Percentiles rank a stretch among this genome's conserved stretches.
These are phyloP conservation scores for Beauveria rudraprayagi DNA, from an alignment of 2,329 filamentous ascomycete genomes.

Conservation along the genomic window DNA sequence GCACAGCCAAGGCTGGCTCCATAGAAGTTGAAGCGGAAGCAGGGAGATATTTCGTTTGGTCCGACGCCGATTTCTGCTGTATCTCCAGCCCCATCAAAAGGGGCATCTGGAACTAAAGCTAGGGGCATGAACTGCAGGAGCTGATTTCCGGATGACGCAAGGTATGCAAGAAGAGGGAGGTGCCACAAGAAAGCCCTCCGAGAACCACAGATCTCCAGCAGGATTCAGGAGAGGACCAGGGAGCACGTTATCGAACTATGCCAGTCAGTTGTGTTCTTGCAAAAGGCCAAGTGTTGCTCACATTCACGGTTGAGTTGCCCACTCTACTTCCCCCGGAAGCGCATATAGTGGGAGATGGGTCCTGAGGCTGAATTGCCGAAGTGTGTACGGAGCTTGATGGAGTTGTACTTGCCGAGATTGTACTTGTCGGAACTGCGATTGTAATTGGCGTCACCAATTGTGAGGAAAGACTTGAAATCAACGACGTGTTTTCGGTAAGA, in stretches of 20 bases:
- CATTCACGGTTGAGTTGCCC: slow-evolving; percentile 30
- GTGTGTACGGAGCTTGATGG: not conserved
- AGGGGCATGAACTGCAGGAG: slow-evolving; percentile 33
- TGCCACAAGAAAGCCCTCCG: slow-evolving; percentile 31
- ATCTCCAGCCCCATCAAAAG: slow-evolving; percentile 21
- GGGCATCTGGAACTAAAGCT: slow-evolving; percentile 21
- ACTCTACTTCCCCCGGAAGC: slow-evolving; percentile 22
- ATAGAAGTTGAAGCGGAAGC: slow-evolving; percentile 33
- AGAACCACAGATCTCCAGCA: slow-evolving; percentile 33
- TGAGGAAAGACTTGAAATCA: slow-evolving; percentile 24
- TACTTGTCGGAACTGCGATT: not conserved
- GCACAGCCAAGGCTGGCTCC: slow-evolving; percentile 32
- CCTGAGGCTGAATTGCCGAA: not conserved
- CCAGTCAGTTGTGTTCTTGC: not conserved
- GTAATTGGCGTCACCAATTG: not conserved
- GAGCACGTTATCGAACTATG: slow-evolving; percentile 30
- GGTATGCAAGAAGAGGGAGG: slow-evolving; percentile 27
- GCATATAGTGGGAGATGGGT: slow-evolving; percentile 16
- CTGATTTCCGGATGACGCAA: slow-evolving; percentile 31
- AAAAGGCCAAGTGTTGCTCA: slow-evolving; percentile 18
- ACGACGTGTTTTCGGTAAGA: slow-evolving; percentile 16
- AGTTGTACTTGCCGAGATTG: not conserved
- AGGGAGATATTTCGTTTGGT: slow-evolving; percentile 27
- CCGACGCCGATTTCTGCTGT: slow-evolving; percentile 33
- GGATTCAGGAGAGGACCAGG: slow-evolving; percentile 33